Conservation (phyloP, 805 yeast genomes). For the Grigorovia humatica region DNA sequence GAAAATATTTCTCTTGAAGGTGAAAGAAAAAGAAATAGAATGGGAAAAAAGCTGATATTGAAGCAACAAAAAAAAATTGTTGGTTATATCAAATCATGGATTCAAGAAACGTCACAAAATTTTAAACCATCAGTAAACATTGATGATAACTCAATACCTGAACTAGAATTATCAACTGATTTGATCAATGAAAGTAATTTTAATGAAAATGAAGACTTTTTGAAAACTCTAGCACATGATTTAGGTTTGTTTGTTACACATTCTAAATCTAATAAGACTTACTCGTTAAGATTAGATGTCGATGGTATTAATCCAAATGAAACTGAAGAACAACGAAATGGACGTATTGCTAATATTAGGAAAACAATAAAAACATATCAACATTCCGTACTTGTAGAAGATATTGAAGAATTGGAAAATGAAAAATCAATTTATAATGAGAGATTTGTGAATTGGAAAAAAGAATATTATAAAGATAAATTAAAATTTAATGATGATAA, state of each 20-base stretch:
- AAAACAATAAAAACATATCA: conserved; percentile 54
- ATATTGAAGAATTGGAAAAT: conserved; percentile 37
- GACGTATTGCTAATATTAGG: conserved; percentile 41
- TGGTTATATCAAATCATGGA: conserved; percentile 42
- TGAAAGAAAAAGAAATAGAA: conserved; percentile 53
- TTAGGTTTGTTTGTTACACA: conserved; percentile 58
- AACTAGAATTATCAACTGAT: conserved; percentile 5
- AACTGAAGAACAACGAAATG: conserved; percentile 52
- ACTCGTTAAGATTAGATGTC: conserved; percentile 53
- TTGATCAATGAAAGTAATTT: conserved; percentile 31
- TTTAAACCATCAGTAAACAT: conserved; percentile 23
- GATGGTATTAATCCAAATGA: conserved; percentile 67
- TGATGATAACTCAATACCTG: conserved; percentile 38
- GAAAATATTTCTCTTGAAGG: conserved; percentile 70
- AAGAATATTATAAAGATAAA: conserved; percentile 74
- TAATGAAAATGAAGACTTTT: conserved; percentile 42
- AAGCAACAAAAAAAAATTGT: conserved; percentile 70
- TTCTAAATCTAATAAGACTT: conserved; percentile 44
- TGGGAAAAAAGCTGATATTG: conserved; percentile 53
- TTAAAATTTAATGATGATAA: conserved; percentile 57
- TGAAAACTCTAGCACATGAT: conserved; percentile 55
- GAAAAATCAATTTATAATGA: conserved; percentile 57
- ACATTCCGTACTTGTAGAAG: conserved; percentile 47
- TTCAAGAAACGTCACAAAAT: conserved; percentile 27
- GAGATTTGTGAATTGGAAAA: conserved; percentile 76